Percentiles rank a stretch among this genome's conserved stretches.
Evolutionary conservation across 2,329 filamentous ascomycete genomes (phyloP).

Genomic region (Drechslerella stenobrocha): DNA sequence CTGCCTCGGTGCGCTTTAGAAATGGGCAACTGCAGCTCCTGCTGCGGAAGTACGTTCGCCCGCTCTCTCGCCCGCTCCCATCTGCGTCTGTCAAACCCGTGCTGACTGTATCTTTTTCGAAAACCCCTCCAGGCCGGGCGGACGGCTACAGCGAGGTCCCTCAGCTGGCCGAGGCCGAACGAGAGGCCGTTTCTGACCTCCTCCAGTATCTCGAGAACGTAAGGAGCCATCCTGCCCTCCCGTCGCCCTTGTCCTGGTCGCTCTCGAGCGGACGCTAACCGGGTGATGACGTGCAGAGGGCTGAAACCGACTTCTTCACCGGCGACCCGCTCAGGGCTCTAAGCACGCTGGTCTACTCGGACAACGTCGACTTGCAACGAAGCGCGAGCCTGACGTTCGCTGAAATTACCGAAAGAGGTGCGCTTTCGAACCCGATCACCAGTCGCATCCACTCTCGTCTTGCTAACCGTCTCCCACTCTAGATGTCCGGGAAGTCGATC

Average conservation of each 20-base stretch:
- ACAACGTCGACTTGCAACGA: conserved; percentile 96
- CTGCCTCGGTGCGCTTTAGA: conserved; percentile 49
- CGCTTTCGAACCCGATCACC: conserved; percentile 19
- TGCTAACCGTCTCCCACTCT: conserved; percentile 27
- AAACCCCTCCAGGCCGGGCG: conserved; percentile 33
- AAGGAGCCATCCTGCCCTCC: conserved; percentile 54
- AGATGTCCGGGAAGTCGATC: conserved; percentile 97
- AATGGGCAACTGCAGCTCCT: conserved; percentile 67
- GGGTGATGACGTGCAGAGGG: conserved; percentile 64
- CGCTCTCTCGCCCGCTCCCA: conserved; percentile 29
- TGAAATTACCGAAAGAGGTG: conserved; percentile 97
- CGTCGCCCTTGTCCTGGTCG: conserved; percentile 20
- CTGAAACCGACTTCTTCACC: conserved; percentile 97
- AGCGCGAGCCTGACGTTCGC: conserved; percentile 98
- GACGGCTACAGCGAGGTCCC: conserved; percentile 62
- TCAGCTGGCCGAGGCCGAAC: conserved; percentile 89
- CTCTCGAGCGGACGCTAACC: conserved; percentile 16
- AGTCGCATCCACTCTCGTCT: conserved; percentile 1
- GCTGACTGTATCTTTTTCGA: conserved; percentile 10
- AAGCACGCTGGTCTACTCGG: conserved; percentile 94
- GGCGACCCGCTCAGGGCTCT: conserved; percentile 91
- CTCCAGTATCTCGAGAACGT: conserved; percentile 97
- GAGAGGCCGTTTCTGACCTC: conserved; percentile 93
- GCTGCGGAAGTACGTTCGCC: conserved; percentile 55
- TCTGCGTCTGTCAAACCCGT: conserved; percentile 17